Base-by-base conservation (phyloP, 768 basidiomycete species). In the Butyriboletus loyo region DNA sequence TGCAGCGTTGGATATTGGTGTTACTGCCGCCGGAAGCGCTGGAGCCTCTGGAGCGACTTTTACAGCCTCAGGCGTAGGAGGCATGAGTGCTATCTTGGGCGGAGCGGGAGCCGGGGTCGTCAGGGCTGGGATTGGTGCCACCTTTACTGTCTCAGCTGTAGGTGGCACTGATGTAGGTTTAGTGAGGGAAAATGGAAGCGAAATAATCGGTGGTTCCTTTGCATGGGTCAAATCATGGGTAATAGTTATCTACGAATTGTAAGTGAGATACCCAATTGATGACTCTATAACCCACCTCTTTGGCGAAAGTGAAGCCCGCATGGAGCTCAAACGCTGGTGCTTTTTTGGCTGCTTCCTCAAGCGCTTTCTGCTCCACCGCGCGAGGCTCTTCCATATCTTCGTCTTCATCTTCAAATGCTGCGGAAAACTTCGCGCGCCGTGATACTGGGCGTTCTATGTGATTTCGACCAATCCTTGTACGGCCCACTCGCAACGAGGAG, bases 401-500 rank as follows among this genome's bases (percentile, higher is more conserved):
- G 25, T 62, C 72, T 25, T 82, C 74, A 25, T 78, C 78, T 28
- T 78, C 77, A 55, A 76, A 87, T 8, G 76, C 77, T 7, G 88
- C 88, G 4, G 88, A 89, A 60, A 85, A 91, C 57, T 79, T 81
- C 30, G 77, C 75, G 54, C 73, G 79, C 17, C 73, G 68, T 42
- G 75, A 67, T 17, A 69, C 63, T 14, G 86, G 84, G 13, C 84
- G 80, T n/a, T 75, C 73, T 36, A 86, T 74, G 59, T 87, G 85
- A 54, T 76, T 80, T 36, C 86, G 79, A 13, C 75, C 72, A 4
- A 63, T 74, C 67, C 80, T 83, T 21, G 74, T 74, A 37, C 86
- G 80, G 17, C 87, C 86, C 24, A 88, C 84, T 46, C 87, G 81
- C 48, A 87, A 71, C 17, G 84, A 85, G 25, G 85, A 86, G 28